Evolutionary conservation across 208 protist genomes (phyloP), one percentile per base, ranked within the genome.

Genomic region (Leishmania amazonensis): DNA sequence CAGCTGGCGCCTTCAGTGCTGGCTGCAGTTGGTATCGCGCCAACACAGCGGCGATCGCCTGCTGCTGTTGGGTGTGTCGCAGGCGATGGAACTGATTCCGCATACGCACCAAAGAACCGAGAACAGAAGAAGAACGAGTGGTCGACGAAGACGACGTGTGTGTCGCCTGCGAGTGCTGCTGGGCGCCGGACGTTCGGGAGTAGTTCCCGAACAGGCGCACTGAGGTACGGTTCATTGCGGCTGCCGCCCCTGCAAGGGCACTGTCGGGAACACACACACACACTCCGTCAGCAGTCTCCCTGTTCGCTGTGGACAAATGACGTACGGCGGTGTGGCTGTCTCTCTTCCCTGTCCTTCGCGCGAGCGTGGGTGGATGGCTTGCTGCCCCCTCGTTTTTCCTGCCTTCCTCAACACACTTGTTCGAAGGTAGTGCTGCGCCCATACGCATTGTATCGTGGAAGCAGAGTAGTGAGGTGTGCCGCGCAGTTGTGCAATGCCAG

Each of bases 71-170:
- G 1, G 45, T 28, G 31, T 51, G 40, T 38, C 85, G 76, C 15
- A 85, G 31, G 38, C 87, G 85, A 76, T 87, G 81, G 57, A 89
- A 89, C 76, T 92, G 86, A 28, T 51, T 62, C 9, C 89, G 86
- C 78, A 92, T 78, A 42, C 89, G 89, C n/a, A 90, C 31, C 24
- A 92, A 75, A 19, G 89, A 81, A 28, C 75, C 81, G 28, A 92
- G 54, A 11, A 92, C 86, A 13, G 87, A 86, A 24, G 71, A 74
- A 28, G 81, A 83, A 3, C 88, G 85, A 60, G 67, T 42, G 78
- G 45, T 64, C 38, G 70, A 13, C 15, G 62, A 81, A 21, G 42
- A 60, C 35, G 65, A 65, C 45, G 47, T 35, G 2, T 81, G 76
- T 65, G 57, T 57, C 4, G 75, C 38, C 57, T 62, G 47, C 15